Evolutionary conservation across 108 stramenopile genomes (phyloP).

Genomic region (Poteriospumella lacustris): DNA sequence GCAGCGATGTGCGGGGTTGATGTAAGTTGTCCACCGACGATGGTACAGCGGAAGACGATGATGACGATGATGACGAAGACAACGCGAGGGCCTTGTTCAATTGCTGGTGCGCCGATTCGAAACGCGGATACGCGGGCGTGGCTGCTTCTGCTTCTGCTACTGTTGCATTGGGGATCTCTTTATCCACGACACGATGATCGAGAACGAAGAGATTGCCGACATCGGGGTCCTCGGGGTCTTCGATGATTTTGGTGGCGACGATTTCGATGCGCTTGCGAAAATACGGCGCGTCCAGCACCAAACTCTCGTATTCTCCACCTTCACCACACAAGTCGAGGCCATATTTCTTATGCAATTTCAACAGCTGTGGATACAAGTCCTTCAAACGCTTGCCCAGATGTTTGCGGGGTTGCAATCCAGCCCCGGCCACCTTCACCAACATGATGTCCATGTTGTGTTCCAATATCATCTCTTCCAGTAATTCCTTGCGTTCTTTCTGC

Average conservation of each 20-base stretch:
- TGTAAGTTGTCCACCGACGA: too few relatives aligned
- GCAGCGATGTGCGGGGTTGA: too few relatives aligned
- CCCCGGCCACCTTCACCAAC: slow-evolving; percentile 49
- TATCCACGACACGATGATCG: too few relatives aligned
- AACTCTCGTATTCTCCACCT: slow-evolving; percentile 96
- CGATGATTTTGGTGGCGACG: slow-evolving; percentile 52
- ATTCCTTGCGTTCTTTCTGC: slow-evolving; percentile 46
- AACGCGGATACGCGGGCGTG: too few relatives aligned
- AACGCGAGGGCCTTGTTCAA: too few relatives aligned
- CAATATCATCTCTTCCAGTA: slow-evolving; percentile 42
- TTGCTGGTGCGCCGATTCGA: too few relatives aligned
- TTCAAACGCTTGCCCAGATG: slow-evolving; percentile 46
- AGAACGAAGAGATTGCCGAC: not conserved
- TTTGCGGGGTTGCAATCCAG: slow-evolving; percentile 47
- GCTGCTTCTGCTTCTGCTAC: too few relatives aligned
- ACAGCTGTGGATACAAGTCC: slow-evolving; percentile 33
- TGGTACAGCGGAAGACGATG: too few relatives aligned
- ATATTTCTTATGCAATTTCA: slow-evolving; percentile 62
- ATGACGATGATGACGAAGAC: too few relatives aligned
- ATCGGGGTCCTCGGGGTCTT: slow-evolving; percentile 54
- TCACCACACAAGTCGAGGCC: slow-evolving; percentile 93
- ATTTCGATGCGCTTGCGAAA: slow-evolving; percentile 72
- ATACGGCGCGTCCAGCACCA: slow-evolving; percentile 77
- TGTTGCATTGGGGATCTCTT: too few relatives aligned
- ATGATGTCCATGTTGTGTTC: slow-evolving; percentile 42